Evolutionary conservation across 108 stramenopile genomes (phyloP).

Genomic region (Discostella pseudostelligera): DNA sequence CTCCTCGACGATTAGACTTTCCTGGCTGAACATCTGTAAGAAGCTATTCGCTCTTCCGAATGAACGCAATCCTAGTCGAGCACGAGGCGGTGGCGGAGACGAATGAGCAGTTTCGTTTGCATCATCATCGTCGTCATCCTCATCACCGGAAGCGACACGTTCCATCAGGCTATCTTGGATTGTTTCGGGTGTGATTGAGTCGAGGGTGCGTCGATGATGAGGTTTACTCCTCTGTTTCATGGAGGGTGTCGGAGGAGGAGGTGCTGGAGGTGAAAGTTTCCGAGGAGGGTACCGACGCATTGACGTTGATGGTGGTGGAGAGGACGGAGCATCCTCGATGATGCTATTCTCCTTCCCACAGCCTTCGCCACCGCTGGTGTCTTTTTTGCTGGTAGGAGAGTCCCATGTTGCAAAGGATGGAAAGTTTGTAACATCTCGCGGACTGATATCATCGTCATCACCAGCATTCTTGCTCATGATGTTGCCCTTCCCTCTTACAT

Average conservation of each 20-base stretch:
- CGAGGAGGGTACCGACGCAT: background rate
- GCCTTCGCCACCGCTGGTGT: background rate
- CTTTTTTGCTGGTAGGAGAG: slow-evolving; percentile 3
- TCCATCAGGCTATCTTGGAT: too few species aligned
- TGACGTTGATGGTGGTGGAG: background rate
- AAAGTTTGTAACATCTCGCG: slow-evolving; percentile 31
- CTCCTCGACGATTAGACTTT: background rate
- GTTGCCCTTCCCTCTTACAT: background rate
- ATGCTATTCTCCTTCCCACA: background rate
- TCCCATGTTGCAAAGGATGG: slow-evolving; percentile 25
- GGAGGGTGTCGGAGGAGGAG: slow-evolving; percentile 6
- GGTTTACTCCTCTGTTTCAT: slow-evolving; percentile 6
- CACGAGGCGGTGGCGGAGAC: slow-evolving; percentile 6
- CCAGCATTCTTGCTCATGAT: background rate
- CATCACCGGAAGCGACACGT: too few species aligned
- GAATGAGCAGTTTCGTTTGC: background rate
- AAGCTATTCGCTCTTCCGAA: slow-evolving; percentile 40
- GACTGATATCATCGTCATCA: slow-evolving; percentile 35
- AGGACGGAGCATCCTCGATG: background rate
- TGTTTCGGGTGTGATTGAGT: background rate
- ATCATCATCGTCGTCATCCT: background rate
- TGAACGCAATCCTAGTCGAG: slow-evolving; percentile 12
- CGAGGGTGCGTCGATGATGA: slow-evolving; percentile 4
- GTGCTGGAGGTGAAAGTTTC: slow-evolving; percentile 2
- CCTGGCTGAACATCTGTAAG: slow-evolving; percentile 36